A percentile compares a stretch with the other conserved stretches of the same genome.
Conservation (phyloP, 1,139 yeast genomes). For the Nakaseomyces kungkrabaensis region DNA sequence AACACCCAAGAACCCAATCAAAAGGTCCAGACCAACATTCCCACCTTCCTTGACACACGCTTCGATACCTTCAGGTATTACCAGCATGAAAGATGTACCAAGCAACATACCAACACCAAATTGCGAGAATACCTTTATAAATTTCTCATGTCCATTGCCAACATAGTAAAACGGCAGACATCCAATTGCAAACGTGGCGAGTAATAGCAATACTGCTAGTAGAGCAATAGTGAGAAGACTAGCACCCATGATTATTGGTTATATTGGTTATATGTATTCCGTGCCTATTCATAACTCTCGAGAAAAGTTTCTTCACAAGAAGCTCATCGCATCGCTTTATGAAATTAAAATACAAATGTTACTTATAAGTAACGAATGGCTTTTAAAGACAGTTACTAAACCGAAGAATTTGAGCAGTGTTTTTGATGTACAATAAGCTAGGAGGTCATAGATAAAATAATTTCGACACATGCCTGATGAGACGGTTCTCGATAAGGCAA, state of each 20-base stretch:
- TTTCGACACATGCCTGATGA: constrained; percentile 7
- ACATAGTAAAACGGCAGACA: constrained; percentile 29
- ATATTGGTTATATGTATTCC: too few relatives aligned
- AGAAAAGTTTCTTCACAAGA: too few relatives aligned
- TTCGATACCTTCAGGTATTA: constrained; percentile 52
- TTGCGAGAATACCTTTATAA: constrained; percentile 30
- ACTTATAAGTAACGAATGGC: too few relatives aligned
- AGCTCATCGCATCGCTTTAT: too few relatives aligned
- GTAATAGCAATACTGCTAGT: constrained; percentile 13
- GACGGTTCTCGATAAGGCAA: constrained; percentile 20
- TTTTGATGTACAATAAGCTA: too few relatives aligned
- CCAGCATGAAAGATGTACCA: constrained; percentile 46
- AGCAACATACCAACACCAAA: constrained; percentile 49
- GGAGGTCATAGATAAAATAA: too few relatives aligned
- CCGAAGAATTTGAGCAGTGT: too few relatives aligned
- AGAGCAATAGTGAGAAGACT: constrained; percentile 11
- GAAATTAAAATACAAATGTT: too few relatives aligned
- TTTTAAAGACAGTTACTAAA: too few relatives aligned
- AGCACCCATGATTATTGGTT: not conserved
- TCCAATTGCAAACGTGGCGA: constrained; percentile 30
- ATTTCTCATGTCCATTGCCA: constrained; percentile 14
- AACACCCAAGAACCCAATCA: constrained; percentile 26
- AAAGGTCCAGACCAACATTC: constrained; percentile 25
- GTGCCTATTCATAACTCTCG: too few relatives aligned
- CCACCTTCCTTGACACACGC: constrained; percentile 31